These are phyloP conservation scores for Phytophthora lateralis DNA, from an alignment of 352 stramenopile species.

Conservation along the genomic window DNA sequence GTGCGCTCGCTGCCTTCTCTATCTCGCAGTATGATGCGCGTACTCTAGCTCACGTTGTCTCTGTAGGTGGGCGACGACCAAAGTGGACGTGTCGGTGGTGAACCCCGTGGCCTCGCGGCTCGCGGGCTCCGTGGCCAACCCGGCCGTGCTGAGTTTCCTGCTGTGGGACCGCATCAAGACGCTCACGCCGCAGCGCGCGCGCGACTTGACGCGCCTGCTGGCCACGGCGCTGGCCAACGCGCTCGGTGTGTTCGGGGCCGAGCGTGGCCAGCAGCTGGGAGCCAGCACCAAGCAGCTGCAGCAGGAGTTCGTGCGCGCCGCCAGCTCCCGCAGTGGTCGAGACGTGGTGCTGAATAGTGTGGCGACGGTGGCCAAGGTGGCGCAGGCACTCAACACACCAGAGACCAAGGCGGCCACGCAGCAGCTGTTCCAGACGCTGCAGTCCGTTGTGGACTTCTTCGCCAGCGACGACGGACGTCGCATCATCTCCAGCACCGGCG, in stretches of 20 bases:
- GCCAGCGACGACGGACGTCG: slow-evolving; percentile 61
- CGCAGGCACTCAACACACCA: slow-evolving; percentile 73
- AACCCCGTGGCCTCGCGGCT: slow-evolving; percentile 58
- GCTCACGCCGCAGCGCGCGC: slow-evolving; percentile 71
- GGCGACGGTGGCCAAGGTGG: slow-evolving; percentile 64
- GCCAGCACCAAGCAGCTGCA: slow-evolving; percentile 50
- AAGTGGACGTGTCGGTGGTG: slow-evolving; percentile 66
- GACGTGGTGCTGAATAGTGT: slow-evolving; percentile 71
- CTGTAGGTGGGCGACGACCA: slow-evolving; percentile 51
- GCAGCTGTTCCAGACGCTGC: slow-evolving; percentile 66
- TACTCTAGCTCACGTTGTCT: background rate
- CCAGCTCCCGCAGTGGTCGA: slow-evolving; percentile 55
- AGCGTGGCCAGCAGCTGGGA: slow-evolving; percentile 48
- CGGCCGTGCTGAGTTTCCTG: slow-evolving; percentile 73
- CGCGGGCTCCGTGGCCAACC: slow-evolving; percentile 75
- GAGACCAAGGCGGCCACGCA: slow-evolving; percentile 69
- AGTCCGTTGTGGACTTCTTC: slow-evolving; percentile 79
- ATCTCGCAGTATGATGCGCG: too few species aligned
- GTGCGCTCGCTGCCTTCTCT: slow-evolving; percentile 23
- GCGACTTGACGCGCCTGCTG: slow-evolving; percentile 70
- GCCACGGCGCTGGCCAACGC: slow-evolving; percentile 62
- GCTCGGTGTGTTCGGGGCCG: slow-evolving; percentile 54
- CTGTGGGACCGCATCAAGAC: slow-evolving; percentile 77
- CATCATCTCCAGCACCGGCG: slow-evolving; percentile 56
- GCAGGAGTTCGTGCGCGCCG: slow-evolving; percentile 54